Evolutionary conservation across 2,329 filamentous ascomycete species (phyloP).

Genomic region (Epicoccum nigrum): DNA sequence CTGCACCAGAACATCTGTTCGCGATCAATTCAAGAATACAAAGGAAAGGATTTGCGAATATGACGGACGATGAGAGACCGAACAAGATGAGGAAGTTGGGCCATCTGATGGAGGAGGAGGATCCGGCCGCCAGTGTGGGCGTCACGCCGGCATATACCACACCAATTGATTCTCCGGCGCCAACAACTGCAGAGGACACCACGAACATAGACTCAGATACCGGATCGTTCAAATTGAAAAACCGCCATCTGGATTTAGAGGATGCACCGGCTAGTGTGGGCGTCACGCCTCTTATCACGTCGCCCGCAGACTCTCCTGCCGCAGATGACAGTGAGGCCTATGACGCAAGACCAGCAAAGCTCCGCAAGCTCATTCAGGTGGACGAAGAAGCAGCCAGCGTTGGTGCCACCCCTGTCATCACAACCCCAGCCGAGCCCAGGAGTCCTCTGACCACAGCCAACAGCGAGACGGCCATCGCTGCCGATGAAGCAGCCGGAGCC

Average conservation of each 20-base stretch:
- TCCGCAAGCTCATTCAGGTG: slow-evolving; percentile 57
- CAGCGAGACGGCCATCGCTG: slow-evolving; percentile 12
- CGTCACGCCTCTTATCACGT: slow-evolving; percentile 13
- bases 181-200: not conserved
- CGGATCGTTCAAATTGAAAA: slow-evolving; percentile 7
- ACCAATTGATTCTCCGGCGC: slow-evolving; percentile 15
- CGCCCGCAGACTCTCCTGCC: slow-evolving; percentile 14
- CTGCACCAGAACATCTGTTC: slow-evolving; percentile 8
- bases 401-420: slow-evolving; percentile 17
- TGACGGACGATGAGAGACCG: slow-evolving; percentile 63
- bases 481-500: slow-evolving; percentile 12
- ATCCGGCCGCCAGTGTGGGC: slow-evolving; percentile 15
- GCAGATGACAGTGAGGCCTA: slow-evolving; percentile 28
- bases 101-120: slow-evolving; percentile 32
- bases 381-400: slow-evolving; percentile 17
- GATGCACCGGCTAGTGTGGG: slow-evolving; percentile 15
- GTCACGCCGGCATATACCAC: slow-evolving; percentile 16
- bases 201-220: slow-evolving; percentile 4
- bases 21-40: slow-evolving; percentile 3
- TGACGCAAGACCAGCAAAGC: slow-evolving; percentile 61
- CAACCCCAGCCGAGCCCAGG: slow-evolving; percentile 19
- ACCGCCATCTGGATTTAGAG: slow-evolving; percentile 11
- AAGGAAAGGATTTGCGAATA: slow-evolving; percentile 36
- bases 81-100: slow-evolving; percentile 61
- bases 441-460: slow-evolving; percentile 19